A percentile compares a stretch with the other conserved stretches of the same genome.
Evolutionary conservation across 1,284 basidiomycete genomes (phyloP).

Genomic region (Leucoagaricus sp.): DNA sequence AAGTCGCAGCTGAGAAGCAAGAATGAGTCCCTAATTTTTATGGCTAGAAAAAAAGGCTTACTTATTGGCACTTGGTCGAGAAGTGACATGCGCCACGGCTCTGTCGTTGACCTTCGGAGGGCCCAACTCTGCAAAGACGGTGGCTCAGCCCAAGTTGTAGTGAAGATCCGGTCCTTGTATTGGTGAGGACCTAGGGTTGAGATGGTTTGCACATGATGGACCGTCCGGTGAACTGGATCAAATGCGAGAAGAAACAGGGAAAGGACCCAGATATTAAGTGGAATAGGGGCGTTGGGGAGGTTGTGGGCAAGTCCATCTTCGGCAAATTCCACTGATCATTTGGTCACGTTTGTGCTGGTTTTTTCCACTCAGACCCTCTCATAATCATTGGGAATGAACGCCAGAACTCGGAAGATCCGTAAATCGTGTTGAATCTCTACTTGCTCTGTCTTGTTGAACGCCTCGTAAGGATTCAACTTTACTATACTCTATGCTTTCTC

Average conservation of each 20-base stretch:
- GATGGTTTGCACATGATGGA: slow-evolving; percentile 41
- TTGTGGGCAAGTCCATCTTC: neutral
- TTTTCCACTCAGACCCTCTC: too few species aligned
- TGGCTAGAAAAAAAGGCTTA: too few species aligned
- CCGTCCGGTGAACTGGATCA: slow-evolving; percentile 36
- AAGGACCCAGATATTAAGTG: slow-evolving; percentile 47
- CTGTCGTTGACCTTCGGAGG: slow-evolving; percentile 26
- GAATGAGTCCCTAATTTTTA: too few species aligned
- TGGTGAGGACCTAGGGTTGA: slow-evolving; percentile 50
- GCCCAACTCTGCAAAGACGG: slow-evolving; percentile 45
- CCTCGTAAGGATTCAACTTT: too few species aligned
- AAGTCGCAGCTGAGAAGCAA: slow-evolving; percentile 41
- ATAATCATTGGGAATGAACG: too few species aligned
- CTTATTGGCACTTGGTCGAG: slow-evolving; percentile 45
- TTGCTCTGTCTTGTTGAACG: too few species aligned
- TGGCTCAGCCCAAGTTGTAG: slow-evolving; percentile 49
- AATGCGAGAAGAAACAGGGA: slow-evolving; percentile 51
- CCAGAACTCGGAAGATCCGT: too few species aligned
- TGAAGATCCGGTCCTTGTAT: slow-evolving; percentile 39
- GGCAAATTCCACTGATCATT: too few species aligned
- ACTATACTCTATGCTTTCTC: too few species aligned
- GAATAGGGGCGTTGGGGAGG: slow-evolving; percentile 17
- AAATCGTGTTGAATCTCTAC: too few species aligned
- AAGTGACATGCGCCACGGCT: slow-evolving; percentile 33
- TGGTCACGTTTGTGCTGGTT: too few species aligned